phyloP scores from a whole-genome alignment of 176 grass and related monocot genomes.

The Cymbopogon citratus region DNA sequence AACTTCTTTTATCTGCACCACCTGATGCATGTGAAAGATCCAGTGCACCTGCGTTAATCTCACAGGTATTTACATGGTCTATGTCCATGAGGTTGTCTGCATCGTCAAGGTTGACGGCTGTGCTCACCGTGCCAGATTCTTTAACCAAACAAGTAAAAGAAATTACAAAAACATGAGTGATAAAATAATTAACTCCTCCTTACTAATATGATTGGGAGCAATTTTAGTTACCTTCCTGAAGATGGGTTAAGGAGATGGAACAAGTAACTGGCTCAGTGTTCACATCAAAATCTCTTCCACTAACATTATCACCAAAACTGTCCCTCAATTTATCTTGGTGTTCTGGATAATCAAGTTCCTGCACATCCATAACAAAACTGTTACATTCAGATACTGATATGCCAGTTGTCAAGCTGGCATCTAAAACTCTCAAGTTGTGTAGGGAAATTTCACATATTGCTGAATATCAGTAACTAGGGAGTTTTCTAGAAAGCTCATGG shows the following conservation, averaged over 20 bases:
- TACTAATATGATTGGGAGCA: background rate
- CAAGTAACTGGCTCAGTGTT: constrained; percentile 8
- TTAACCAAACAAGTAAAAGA: constrained; percentile 19
- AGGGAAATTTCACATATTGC: background rate
- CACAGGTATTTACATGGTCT: constrained; percentile 7
- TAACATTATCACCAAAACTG: background rate
- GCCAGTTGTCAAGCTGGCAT: background rate
- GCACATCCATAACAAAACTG: constrained; percentile 9
- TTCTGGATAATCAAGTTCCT: constrained; percentile 29
- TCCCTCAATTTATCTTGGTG: background rate
- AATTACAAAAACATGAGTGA: background rate
- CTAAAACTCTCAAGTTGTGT: background rate
- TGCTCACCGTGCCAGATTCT: constrained; percentile 29
- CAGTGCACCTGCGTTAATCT: background rate
- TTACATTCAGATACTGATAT: background rate
- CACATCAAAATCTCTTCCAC: constrained; percentile 24
- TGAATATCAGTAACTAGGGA: background rate
- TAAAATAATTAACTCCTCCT: background rate
- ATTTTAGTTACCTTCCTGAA: constrained; percentile 23
- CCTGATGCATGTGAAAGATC: constrained; percentile 18
- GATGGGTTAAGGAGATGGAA: constrained; percentile 14
- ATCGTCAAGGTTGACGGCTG: constrained; percentile 17
- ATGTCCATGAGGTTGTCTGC: constrained; percentile 29
- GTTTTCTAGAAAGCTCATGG: background rate
- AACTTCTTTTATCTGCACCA: constrained; percentile 27